Evolutionary conservation across 768 basidiomycete species (phyloP).

Genomic region (Leccinum obscurum): DNA sequence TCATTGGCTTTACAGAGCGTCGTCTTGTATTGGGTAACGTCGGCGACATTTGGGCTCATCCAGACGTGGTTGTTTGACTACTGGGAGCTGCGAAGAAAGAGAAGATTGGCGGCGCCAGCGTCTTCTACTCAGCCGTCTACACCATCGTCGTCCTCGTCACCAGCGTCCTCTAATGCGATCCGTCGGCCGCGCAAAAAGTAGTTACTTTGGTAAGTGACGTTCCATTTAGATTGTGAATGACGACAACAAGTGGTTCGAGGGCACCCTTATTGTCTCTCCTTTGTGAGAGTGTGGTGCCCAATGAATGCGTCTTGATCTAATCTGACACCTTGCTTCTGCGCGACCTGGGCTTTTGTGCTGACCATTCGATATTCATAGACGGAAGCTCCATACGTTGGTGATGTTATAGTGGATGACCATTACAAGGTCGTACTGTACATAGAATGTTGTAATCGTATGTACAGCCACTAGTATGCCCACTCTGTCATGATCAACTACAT

Average conservation of each 20-base stretch:
- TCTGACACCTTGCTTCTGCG: slow-evolving; percentile 53
- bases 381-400: neutral
- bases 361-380: slow-evolving; percentile 4
- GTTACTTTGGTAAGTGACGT: slow-evolving; percentile 19
- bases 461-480: slow-evolving; percentile 27
- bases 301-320: slow-evolving; percentile 88
- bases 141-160: neutral
- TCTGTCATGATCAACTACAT: slow-evolving; percentile 84
- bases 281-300: slow-evolving; percentile 44
- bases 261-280: slow-evolving; percentile 45
- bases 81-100: slow-evolving; percentile 48
- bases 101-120: slow-evolving; percentile 10
- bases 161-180: neutral
- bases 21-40: slow-evolving; percentile 75
- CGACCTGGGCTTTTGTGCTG: slow-evolving; percentile 3
- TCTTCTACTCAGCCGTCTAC: neutral
- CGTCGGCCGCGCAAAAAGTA: slow-evolving; percentile 17
- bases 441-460: slow-evolving; percentile 4
- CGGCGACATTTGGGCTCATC: slow-evolving; percentile 68
- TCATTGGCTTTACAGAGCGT: slow-evolving; percentile 45
- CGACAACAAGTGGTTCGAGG: slow-evolving; percentile 73
- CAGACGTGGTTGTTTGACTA: slow-evolving; percentile 77
- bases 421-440: neutral
- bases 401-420: neutral
- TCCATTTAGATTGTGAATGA: slow-evolving; percentile 47